Evolutionary conservation across 179 eudicot genomes (phyloP), one percentile per base, ranked within the genome.

Genomic region (Spergularia azorica): DNA sequence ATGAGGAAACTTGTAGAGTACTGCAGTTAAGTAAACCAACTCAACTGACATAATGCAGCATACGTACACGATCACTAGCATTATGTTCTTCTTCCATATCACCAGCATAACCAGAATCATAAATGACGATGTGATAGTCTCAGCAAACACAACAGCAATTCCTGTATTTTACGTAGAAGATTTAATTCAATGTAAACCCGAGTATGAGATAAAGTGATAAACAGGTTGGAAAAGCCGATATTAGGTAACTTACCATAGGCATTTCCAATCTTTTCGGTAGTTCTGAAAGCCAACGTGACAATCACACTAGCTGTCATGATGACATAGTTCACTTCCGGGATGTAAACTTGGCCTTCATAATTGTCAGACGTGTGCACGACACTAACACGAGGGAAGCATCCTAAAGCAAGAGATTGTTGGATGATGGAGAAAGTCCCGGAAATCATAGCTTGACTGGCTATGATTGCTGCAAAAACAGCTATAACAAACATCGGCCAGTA

Each of bases 381-480:
- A 72, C 87, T 85, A 21, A 92, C 97, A 4, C 88, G 89, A 41
- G 91, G 93, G 67, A 92, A 92, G 72, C 93, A 92, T 5, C 93
- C 93, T 14, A 92, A 77, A 0, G 95, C 84, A 9, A 90, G 88
- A 0, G 93, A 88, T 74, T 92, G 95, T 74, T 92, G 91, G 58
- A 92, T 84, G 67, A 90, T 90, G 0, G 93, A 83, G 71, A 92
- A 92, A 0, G 95, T 80, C 17, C 93, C 95, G 0, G 96, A 89
- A 11, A 92, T 92, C 90, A 89, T 79, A 3, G 96, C 87, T 77
- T 93, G 97, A 50, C 96, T 93, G 11, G 96, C 97, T 50, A 93
- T 89, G 41, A 93, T 88, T 12, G 96, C 85, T 16, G 96, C 90
- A 63, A 87, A 4, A 17, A 92, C 87, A 0, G 93, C 92, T 63